phyloP scores from a whole-genome alignment of 495 filamentous ascomycete species.

The Staphylotrichum tortipilum region DNA sequence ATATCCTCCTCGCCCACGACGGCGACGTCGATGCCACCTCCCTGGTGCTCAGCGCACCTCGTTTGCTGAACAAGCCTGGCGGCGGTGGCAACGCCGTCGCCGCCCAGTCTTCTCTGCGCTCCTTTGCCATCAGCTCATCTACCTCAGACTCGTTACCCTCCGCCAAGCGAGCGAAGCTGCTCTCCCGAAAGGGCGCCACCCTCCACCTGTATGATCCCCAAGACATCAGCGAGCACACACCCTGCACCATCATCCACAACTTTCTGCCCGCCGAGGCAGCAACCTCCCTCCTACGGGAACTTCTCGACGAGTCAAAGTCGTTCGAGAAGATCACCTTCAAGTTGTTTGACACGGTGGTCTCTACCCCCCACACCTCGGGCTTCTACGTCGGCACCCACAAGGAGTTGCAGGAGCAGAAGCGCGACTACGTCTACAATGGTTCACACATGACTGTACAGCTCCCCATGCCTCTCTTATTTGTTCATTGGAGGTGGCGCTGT shows the following conservation, averaged over 20 bases:
- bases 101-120: constrained; percentile 50
- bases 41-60: constrained; percentile 36
- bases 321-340: constrained; percentile 70
- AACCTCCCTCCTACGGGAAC: constrained; percentile 61
- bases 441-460: constrained; percentile 47
- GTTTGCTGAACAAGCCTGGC: constrained; percentile 24
- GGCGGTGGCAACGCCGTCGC: constrained; percentile 25
- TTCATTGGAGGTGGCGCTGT: constrained; percentile 6
- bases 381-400: constrained; percentile 69
- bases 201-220: constrained; percentile 71
- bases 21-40: constrained; percentile 64
- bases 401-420: constrained; percentile 55
- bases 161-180: constrained; percentile 36
- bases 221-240: constrained; percentile 71
- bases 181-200: constrained; percentile 70
- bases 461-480: background rate
- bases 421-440: constrained; percentile 80
- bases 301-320: constrained; percentile 66
- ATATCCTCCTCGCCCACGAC: constrained; percentile 65
- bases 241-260: constrained; percentile 85
- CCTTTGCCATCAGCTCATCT: constrained; percentile 36
- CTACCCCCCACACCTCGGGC: constrained; percentile 68
- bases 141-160: constrained; percentile 14
- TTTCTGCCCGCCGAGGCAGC: constrained; percentile 69
- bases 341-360: constrained; percentile 76